These are phyloP conservation scores for Colletotrichum sp. DNA, from an alignment of 2,329 filamentous ascomycete species.

Conservation along the genomic window DNA sequence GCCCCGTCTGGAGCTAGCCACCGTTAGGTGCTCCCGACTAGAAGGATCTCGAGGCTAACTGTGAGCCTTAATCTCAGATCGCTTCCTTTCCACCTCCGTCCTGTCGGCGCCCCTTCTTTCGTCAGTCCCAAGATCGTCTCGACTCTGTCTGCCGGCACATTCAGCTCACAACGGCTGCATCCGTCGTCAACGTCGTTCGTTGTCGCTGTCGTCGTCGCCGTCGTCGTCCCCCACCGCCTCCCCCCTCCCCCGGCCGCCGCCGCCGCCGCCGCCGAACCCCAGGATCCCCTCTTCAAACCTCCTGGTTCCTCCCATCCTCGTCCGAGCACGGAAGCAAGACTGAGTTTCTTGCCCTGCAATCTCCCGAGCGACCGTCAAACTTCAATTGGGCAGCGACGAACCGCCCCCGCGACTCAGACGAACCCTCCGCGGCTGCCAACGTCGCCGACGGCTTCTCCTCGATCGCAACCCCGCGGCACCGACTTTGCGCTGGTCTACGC, in stretches of 20 bases:
- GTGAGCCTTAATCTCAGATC: background rate
- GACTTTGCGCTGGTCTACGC: background rate
- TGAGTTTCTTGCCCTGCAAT: background rate
- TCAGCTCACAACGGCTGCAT: background rate
- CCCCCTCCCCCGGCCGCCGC: background rate
- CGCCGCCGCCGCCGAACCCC: background rate
- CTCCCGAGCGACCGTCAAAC: background rate
- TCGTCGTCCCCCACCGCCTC: background rate
- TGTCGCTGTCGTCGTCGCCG: background rate
- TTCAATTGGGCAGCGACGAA: background rate
- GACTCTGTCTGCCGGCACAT: background rate
- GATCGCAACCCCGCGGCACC: background rate
- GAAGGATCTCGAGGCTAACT: background rate
- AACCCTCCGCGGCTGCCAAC: background rate
- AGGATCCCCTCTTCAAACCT: background rate
- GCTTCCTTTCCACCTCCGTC: background rate
- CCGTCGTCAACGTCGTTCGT: background rate
- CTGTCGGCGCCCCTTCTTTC: background rate
- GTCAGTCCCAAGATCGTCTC: background rate
- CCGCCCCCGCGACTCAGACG: background rate
- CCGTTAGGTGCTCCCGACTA: slow-evolving; percentile 9
- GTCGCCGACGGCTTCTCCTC: background rate
- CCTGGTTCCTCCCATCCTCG: background rate
- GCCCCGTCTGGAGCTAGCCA: background rate
- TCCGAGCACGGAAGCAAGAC: background rate